phyloP scores from a whole-genome alignment of 768 basidiomycete genomes.

The Rhodotorula babjevae region DNA sequence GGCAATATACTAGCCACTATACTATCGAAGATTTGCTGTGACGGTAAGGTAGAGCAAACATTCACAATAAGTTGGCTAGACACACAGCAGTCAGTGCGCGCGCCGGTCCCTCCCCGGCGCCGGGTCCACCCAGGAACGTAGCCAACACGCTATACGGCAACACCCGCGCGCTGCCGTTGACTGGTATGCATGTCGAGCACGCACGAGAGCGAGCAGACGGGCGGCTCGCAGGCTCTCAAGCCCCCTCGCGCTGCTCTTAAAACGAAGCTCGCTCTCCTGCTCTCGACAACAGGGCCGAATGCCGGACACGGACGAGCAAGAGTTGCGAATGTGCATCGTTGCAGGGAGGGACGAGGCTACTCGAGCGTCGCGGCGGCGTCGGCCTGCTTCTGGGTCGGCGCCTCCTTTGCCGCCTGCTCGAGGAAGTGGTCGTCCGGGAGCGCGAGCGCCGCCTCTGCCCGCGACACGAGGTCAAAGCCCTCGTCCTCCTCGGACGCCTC shows the following conservation, averaged over 20 bases:
- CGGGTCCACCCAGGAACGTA: too few relatives aligned
- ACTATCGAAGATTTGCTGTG: background rate
- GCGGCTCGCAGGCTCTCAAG: too few relatives aligned
- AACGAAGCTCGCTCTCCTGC: too few relatives aligned
- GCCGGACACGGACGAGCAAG: background rate
- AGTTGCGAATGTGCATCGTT: background rate
- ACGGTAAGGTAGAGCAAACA: background rate
- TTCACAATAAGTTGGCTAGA: too few relatives aligned
- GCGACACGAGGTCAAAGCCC: conserved; percentile 14
- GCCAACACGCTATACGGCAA: too few relatives aligned
- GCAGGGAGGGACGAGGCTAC: background rate
- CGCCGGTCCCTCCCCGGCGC: too few relatives aligned
- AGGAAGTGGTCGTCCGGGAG: conserved; percentile 31
- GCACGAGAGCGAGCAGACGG: too few relatives aligned
- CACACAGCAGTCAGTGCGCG: too few relatives aligned
- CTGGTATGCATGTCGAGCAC: too few relatives aligned
- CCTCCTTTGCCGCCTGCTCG: conserved; percentile 15
- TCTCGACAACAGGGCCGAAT: too few relatives aligned
- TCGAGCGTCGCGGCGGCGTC: conserved; percentile 3
- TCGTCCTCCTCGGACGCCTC: conserved; percentile 31
- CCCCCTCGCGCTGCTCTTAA: too few relatives aligned
- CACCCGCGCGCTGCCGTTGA: too few relatives aligned
- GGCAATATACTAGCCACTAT: conserved; percentile 8
- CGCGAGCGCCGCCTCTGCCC: conserved; percentile 27
- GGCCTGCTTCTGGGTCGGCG: conserved; percentile 9